Evolutionary conservation across 2,329 filamentous ascomycete species (phyloP), one percentile per base, ranked within the genome.

Genomic region (Monascus ruber): DNA sequence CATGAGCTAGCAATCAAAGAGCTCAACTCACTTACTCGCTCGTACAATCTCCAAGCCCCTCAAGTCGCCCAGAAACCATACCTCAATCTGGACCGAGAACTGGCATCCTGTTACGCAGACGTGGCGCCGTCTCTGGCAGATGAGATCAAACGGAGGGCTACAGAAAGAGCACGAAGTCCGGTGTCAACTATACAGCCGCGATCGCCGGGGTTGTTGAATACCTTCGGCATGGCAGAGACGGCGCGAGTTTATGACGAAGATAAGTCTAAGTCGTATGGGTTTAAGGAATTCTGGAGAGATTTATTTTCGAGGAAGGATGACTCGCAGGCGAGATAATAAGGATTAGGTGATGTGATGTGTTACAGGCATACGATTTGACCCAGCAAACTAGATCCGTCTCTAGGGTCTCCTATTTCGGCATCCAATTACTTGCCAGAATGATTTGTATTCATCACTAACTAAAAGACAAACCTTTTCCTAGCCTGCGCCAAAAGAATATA

Each of bases 1-100:
- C 78, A 88, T 57, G 76, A 74, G 31, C 72, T 91, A 4, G 77
- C 85, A 4, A 74, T 98, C 47, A 73, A 75, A 35, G 78, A 85
- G 41, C 76, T 96, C 40, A 96, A 96, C 62, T 62, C 66, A 26
- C 71, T 93, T 36, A 82, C 86, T 5, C 77, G 91, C 25, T 84
- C 84, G 9, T 98, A 98, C 68, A 96, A 96, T 52, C 75, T 96
- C 3, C 89, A 94, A 79, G 89, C 91, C 0, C 91, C 91, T 0
- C 81, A 86, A 39, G 72, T 94, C 1, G 88, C 89, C 2, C 93
- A 91, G 64, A 94, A 94, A 60, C 85, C 89, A 0, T 96, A 96
- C 60, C 87, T 86, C 55, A 80, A 73, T 2, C 75, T 96, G 5
- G 77, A 87, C 34, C 77, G 89, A 36, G 91, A 98, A 63, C 71